Conservation (phyloP, 805 yeast genomes). For the Saturnispora mendoncae region DNA sequence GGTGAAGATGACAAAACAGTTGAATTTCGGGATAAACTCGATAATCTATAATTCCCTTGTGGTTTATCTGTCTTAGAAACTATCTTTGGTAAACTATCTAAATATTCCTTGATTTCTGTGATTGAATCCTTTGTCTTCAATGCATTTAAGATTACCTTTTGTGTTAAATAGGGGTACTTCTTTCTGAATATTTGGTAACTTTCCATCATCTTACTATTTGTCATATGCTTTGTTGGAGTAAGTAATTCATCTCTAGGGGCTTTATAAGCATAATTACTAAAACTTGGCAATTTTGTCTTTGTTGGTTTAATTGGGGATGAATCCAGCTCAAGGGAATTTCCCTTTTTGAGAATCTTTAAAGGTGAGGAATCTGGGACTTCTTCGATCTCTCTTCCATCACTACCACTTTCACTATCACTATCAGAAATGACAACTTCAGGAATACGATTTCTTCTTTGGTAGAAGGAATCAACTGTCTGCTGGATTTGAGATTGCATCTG, state of each 20-base stretch:
- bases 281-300: slow-evolving; percentile 24
- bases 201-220: slow-evolving; percentile 9
- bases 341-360: slow-evolving; percentile 15
- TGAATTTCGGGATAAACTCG: slow-evolving; percentile 11
- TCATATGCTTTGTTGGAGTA: background rate
- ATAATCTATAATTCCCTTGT: background rate
- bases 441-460: background rate
- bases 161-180: slow-evolving; percentile 27
- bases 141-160: slow-evolving; percentile 25
- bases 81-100: slow-evolving; percentile 19
- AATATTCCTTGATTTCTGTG: slow-evolving; percentile 25
- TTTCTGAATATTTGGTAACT: slow-evolving; percentile 26
- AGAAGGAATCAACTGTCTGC: background rate
- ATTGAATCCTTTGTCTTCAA: slow-evolving; percentile 26
- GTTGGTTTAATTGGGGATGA: slow-evolving; percentile 20
- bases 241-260: background rate
- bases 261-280: slow-evolving; percentile 36
- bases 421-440: background rate
- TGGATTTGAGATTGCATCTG: background rate
- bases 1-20: slow-evolving; percentile 14
- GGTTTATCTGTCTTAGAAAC: background rate
- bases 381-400: too few species aligned
- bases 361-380: slow-evolving; percentile 38
- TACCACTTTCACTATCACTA: background rate
- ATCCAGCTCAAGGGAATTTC: slow-evolving; percentile 12